These are phyloP conservation scores for Hibiscus mutabilis DNA, from an alignment of 345 rosid genomes.

Conservation along the genomic window DNA sequence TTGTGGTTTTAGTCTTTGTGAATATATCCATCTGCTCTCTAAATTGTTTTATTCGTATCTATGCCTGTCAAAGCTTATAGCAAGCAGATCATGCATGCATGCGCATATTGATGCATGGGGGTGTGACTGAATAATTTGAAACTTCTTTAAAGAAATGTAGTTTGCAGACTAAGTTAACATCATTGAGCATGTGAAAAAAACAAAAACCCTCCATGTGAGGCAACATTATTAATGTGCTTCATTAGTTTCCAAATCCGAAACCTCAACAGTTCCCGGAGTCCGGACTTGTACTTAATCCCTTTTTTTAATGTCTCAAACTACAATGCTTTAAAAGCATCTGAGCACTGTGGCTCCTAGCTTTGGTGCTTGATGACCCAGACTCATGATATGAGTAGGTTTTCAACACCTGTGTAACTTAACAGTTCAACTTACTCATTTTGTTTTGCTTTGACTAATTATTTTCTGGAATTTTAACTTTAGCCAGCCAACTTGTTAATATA, in stretches of 20 bases:
- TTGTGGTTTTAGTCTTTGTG: not conserved
- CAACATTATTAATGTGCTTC: constrained; percentile 23
- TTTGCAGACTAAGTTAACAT: constrained; percentile 21
- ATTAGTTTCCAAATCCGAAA: constrained; percentile 14
- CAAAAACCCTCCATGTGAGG: constrained; percentile 20
- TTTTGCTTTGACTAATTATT: no score
- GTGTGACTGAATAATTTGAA: constrained; percentile 20
- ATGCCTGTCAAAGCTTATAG: constrained; percentile 10
- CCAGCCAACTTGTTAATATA: not conserved
- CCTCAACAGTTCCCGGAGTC: constrained; percentile 22
- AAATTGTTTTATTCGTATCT: constrained; percentile 6
- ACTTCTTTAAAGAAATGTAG: constrained; percentile 21
- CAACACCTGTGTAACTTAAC: no score
- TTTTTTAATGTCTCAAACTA: not conserved
- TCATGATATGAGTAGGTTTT: not conserved
- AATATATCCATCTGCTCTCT: no score
- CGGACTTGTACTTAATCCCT: constrained; percentile 1
- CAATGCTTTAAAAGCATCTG: no score
- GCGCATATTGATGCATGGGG: constrained; percentile 18
- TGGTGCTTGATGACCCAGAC: constrained; percentile 5
- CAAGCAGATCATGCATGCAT: constrained; percentile 18
- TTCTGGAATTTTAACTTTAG: no score
- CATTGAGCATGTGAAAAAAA: constrained; percentile 23
- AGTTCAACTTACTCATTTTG: not conserved
- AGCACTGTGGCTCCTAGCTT: no score